Percentiles rank a stretch among this genome's conserved stretches.
phyloP scores from a whole-genome alignment of 305 asterid species.

The Withania somnifera region DNA sequence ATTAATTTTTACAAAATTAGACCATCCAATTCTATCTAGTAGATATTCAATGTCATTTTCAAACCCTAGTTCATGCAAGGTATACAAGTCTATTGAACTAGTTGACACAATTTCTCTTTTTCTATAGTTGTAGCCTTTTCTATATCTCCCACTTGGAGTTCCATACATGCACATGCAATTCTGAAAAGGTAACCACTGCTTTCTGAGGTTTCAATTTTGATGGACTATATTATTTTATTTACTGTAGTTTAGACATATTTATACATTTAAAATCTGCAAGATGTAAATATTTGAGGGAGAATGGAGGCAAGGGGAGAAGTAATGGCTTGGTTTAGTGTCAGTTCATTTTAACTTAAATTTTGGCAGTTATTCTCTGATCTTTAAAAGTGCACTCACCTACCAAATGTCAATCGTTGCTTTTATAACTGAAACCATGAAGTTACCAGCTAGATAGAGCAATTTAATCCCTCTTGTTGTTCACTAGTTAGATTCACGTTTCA shows the following conservation, averaged over 20 bases:
- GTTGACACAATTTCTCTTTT: neutral
- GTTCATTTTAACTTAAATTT: neutral
- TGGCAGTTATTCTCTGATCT: neutral
- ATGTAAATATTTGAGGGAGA: neutral
- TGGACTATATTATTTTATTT: neutral
- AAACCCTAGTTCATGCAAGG: conserved; percentile 84
- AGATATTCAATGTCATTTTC: no score
- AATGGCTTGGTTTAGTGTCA: neutral
- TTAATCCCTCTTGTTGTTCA: neutral
- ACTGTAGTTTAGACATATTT: neutral
- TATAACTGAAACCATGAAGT: neutral
- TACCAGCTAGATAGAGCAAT: neutral
- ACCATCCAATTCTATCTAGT: no score
- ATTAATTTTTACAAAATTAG: no score
- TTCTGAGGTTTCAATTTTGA: neutral
- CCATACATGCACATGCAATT: neutral
- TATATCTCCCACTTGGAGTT: neutral
- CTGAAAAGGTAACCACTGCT: neutral
- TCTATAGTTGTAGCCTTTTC: neutral
- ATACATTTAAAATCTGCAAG: neutral
- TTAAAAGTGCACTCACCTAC: neutral
- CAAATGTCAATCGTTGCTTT: conserved; percentile 3
- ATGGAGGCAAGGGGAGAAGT: neutral
- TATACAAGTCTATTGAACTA: no score
- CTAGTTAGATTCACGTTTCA: neutral